Evolutionary conservation across 139 green algal species (phyloP).

Genomic region (Volvox africanus): DNA sequence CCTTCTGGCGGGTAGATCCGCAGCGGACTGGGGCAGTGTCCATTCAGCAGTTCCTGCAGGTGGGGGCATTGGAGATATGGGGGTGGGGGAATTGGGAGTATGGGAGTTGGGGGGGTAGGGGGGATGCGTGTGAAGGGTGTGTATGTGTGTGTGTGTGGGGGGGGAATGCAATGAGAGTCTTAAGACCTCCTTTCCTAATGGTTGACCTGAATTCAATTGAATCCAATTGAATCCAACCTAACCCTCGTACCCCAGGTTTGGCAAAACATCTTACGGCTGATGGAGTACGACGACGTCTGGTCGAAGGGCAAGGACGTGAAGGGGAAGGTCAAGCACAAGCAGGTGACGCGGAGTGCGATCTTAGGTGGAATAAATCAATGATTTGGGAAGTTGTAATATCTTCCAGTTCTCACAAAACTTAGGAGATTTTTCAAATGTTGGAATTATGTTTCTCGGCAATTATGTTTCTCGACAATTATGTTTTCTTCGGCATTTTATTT

Average conservation of each 20-base stretch:
- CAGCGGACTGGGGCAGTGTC: constrained; percentile 58
- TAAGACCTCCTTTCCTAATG: too few relatives aligned
- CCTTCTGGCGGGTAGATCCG: constrained; percentile 72
- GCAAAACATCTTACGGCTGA: constrained; percentile 70
- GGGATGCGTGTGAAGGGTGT: neutral
- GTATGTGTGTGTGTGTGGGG: constrained; percentile 3
- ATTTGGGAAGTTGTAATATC: too few relatives aligned
- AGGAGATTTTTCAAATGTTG: too few relatives aligned
- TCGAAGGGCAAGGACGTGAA: constrained; percentile 27
- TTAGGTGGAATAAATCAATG: too few relatives aligned
- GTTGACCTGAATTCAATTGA: too few relatives aligned
- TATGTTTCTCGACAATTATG: too few relatives aligned
- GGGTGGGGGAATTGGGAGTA: neutral
- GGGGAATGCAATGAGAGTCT: neutral
- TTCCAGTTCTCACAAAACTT: too few relatives aligned
- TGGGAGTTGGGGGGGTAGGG: neutral
- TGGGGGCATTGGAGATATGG: neutral
- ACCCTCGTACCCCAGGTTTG: constrained; percentile 60
- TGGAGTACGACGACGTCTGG: constrained; percentile 62
- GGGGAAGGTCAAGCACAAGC: constrained; percentile 4
- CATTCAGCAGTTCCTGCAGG: constrained; percentile 72
- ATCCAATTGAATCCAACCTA: too few relatives aligned
- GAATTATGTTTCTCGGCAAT: too few relatives aligned
- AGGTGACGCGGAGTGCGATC: neutral
- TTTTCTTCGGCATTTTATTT: too few relatives aligned